A percentile compares a stretch with the other conserved stretches of the same genome.
Evolutionary conservation across 176 grass and related monocot species (phyloP).

Genomic region (Phoenix roebelenii): DNA sequence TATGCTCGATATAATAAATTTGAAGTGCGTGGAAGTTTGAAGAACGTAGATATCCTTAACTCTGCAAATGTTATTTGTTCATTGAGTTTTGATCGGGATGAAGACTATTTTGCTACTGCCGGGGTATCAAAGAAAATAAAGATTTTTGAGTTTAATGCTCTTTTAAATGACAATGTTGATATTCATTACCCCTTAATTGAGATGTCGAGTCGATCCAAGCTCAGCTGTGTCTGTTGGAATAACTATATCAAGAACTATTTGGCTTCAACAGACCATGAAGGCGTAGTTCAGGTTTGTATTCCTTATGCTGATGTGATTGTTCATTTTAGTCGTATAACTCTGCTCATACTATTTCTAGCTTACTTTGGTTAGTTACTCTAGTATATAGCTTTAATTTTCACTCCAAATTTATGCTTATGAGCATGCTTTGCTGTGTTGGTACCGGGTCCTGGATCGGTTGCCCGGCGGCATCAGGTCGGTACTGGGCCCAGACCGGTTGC

Average conservation of each 20-base stretch:
- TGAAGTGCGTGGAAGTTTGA: slow-evolving; percentile 65
- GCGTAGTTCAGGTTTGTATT: slow-evolving; percentile 69
- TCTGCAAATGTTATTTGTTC: slow-evolving; percentile 96
- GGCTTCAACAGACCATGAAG: slow-evolving; percentile 91
- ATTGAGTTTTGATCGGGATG: slow-evolving; percentile 89
- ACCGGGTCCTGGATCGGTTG: too few relatives aligned
- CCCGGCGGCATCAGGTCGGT: too few relatives aligned
- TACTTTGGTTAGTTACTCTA: too few relatives aligned
- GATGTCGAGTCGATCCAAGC: slow-evolving; percentile 75
- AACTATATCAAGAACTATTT: slow-evolving; percentile 96
- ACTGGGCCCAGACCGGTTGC: too few relatives aligned
- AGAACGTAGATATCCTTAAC: slow-evolving; percentile 75
- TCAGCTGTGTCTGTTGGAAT: slow-evolving; percentile 93
- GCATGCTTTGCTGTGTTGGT: too few relatives aligned
- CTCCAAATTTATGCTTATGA: too few relatives aligned
- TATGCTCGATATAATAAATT: slow-evolving; percentile 80
- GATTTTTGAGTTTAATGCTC: slow-evolving; percentile 85
- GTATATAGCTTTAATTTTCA: too few relatives aligned
- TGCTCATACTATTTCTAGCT: too few relatives aligned
- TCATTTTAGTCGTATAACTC: too few relatives aligned
- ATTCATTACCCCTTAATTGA: slow-evolving; percentile 90
- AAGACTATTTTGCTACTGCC: slow-evolving; percentile 95
- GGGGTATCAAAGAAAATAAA: slow-evolving; percentile 99
- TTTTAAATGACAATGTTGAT: slow-evolving; percentile 79
- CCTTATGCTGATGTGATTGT: not conserved